A percentile compares a stretch with the other conserved stretches of the same genome.
phyloP scores from a whole-genome alignment of 148 eudicot species.

The Silene conica region DNA sequence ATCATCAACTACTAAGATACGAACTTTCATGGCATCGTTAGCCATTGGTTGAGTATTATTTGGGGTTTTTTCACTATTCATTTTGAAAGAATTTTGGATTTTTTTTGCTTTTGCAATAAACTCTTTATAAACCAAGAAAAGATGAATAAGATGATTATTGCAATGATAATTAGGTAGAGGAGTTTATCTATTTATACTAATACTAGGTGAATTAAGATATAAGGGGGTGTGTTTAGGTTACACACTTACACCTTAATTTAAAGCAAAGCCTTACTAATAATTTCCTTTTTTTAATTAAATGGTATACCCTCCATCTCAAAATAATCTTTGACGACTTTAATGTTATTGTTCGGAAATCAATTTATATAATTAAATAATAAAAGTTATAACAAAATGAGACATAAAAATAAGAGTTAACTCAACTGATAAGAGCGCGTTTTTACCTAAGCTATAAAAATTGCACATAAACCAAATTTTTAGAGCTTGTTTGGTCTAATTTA shows the following conservation, averaged over 20 bases:
- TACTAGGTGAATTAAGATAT: background rate
- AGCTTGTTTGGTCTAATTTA: too few species aligned
- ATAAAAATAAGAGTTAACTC: too few species aligned
- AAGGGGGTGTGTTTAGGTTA: background rate
- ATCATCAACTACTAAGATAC: slow-evolving; percentile 26
- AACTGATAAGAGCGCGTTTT: too few species aligned
- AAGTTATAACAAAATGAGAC: too few species aligned
- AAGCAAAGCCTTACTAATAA: background rate
- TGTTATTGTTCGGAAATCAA: too few species aligned
- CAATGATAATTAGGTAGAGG: background rate
- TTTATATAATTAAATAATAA: too few species aligned
- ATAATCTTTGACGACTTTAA: too few species aligned
- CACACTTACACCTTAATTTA: background rate
- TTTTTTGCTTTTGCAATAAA: background rate
- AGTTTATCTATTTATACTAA: background rate
- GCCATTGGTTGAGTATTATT: background rate
- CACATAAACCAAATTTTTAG: too few species aligned
- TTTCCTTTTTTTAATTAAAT: background rate
- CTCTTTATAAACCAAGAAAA: background rate
- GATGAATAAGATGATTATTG: background rate
- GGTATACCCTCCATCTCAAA: too few species aligned
- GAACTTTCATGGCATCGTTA: background rate
- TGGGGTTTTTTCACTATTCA: background rate
- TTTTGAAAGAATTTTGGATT: background rate
- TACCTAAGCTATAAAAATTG: too few species aligned